A percentile compares a stretch with the other conserved stretches of the same genome.
Evolutionary conservation across 2,329 filamentous ascomycete genomes (phyloP).

Genomic region (Madurella mycetomatis): DNA sequence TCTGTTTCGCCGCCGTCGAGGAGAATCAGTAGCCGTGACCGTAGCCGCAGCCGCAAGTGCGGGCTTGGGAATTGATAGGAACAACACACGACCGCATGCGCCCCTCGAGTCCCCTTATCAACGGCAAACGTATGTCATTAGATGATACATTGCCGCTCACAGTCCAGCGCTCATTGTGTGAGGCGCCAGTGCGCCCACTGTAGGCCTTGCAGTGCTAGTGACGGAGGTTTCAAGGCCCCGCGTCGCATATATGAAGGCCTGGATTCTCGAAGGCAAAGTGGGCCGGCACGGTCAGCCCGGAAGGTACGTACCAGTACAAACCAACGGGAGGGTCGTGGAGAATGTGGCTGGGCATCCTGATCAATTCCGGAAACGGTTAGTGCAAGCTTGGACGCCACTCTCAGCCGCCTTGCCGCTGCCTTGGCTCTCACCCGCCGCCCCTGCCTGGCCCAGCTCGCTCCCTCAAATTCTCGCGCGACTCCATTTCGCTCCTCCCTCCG

Average conservation of each 20-base stretch:
- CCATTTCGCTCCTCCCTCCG: conserved; percentile 6
- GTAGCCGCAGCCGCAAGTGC: too few species aligned
- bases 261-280: too few species aligned
- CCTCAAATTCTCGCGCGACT: conserved; percentile 20
- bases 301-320: too few species aligned
- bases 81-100: too few species aligned
- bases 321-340: not conserved
- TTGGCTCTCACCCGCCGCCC: not conserved
- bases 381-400: not conserved
- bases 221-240: not conserved
- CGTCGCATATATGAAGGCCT: too few species aligned
- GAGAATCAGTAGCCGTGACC: too few species aligned
- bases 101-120: too few species aligned
- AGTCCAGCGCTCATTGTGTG: not conserved
- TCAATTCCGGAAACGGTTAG: conserved; percentile 10
- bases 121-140: too few species aligned
- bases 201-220: not conserved
- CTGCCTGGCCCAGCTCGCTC: not conserved
- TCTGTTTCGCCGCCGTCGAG: too few species aligned
- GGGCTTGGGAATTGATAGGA: too few species aligned
- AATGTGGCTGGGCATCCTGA: conserved; percentile 11
- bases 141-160: too few species aligned
- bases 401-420: not conserved
- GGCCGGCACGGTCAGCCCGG: too few species aligned
- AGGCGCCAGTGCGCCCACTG: not conserved